phyloP scores from a whole-genome alignment of 768 basidiomycete species.

The Podaxis sp. region DNA sequence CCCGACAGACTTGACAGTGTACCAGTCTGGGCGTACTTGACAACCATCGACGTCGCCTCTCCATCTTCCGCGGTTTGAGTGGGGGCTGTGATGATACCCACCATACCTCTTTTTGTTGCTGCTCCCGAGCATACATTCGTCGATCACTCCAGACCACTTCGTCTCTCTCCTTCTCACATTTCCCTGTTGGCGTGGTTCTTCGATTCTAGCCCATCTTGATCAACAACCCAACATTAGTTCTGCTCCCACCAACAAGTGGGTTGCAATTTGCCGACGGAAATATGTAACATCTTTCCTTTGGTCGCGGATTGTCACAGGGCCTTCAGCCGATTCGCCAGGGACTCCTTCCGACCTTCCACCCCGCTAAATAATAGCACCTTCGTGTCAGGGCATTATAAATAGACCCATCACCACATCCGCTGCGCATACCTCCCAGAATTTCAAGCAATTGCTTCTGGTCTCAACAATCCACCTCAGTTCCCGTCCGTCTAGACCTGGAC shows the following conservation, averaged over 20 bases:
- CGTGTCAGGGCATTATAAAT: conserved; percentile 69
- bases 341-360: conserved; percentile 75
- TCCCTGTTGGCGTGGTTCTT: conserved; percentile 21
- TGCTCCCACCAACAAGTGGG: conserved; percentile 59
- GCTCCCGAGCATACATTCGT: background rate
- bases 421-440: conserved; percentile 63
- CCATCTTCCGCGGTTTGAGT: background rate
- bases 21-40: background rate
- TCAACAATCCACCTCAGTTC: conserved; percentile 88
- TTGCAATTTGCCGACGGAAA: background rate
- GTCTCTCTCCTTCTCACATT: conserved; percentile 18
- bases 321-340: conserved; percentile 90
- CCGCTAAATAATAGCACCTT: conserved; percentile 76
- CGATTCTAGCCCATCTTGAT: conserved; percentile 21
- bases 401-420: background rate
- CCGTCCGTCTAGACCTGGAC: conserved; percentile 64
- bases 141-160: conserved; percentile 13
- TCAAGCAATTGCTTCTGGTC: conserved; percentile 65
- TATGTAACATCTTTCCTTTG: conserved; percentile 65
- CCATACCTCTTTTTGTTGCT: conserved; percentile 17
- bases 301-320: conserved; percentile 78
- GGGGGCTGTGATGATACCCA: conserved; percentile 5
- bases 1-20: background rate
- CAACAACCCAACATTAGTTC: conserved; percentile 49
- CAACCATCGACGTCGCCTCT: background rate